Conservation (phyloP, 2,329 filamentous ascomycete species). For the Cylindrodendrum hubeiense region DNA sequence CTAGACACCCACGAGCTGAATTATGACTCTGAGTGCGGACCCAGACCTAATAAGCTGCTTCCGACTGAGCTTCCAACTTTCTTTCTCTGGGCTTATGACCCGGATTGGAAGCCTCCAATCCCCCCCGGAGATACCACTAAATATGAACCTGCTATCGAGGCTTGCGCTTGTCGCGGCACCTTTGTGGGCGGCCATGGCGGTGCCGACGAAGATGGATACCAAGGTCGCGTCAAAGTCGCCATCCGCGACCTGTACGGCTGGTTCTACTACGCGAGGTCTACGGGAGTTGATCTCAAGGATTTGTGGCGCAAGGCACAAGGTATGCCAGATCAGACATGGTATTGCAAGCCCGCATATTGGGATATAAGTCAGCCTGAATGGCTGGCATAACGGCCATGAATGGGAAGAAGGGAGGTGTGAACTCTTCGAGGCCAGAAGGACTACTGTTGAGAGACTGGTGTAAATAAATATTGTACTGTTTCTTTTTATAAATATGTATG, state of each 20-base stretch:
- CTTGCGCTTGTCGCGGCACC: constrained; percentile 1
- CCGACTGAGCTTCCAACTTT: background rate
- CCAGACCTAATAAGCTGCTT: background rate
- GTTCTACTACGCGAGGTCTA: constrained; percentile 23
- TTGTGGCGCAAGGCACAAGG: constrained; percentile 19
- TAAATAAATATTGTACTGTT: too few relatives aligned
- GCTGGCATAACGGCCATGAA: background rate
- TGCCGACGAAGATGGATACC: constrained; percentile 19
- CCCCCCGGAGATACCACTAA: background rate
- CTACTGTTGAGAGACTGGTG: background rate
- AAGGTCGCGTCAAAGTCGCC: constrained; percentile 12
- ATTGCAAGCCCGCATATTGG: background rate
- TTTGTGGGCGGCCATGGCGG: constrained; percentile 1
- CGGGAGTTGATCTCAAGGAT: constrained; percentile 11
- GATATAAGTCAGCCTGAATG: background rate
- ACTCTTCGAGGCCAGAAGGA: too few relatives aligned
- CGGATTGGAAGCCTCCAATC: background rate
- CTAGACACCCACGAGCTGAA: background rate
- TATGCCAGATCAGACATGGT: background rate
- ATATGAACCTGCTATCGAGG: background rate
- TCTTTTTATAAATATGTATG: too few relatives aligned
- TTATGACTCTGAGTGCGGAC: background rate
- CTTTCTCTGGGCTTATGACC: background rate
- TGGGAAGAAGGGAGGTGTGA: too few relatives aligned
- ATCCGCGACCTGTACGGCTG: constrained; percentile 1